These are phyloP conservation scores for Flaveria linearis DNA, from an alignment of 129 eudicot genomes.

Conservation along the genomic window DNA sequence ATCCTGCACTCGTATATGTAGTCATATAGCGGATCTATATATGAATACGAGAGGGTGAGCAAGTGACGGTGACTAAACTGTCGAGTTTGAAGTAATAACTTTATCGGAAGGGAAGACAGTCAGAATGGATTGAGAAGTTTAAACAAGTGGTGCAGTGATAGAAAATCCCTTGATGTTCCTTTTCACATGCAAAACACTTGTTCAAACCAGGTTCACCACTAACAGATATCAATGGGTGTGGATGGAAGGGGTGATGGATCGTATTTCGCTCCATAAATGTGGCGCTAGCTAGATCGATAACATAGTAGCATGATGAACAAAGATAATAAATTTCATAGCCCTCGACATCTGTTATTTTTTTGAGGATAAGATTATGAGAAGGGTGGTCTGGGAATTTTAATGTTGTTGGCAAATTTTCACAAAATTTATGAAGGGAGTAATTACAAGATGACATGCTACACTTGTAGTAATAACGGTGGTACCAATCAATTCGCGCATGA, in stretches of 20 bases:
- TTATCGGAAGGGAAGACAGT: slow-evolving; percentile 12
- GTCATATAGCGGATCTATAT: background rate
- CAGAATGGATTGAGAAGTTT: slow-evolving; percentile 4
- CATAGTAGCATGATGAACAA: background rate
- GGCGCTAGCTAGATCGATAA: background rate
- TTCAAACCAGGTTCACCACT: background rate
- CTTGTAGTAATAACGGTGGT: slow-evolving; percentile 19
- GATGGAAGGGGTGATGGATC: background rate
- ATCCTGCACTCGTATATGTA: background rate
- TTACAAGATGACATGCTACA: background rate
- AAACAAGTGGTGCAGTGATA: slow-evolving; percentile 11
- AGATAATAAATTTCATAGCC: background rate
- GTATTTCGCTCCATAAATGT: background rate
- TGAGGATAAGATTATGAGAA: slow-evolving; percentile 3
- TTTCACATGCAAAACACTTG: background rate
- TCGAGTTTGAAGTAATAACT: background rate
- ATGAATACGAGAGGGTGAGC: background rate
- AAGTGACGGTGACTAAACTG: background rate
- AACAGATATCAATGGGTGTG: background rate
- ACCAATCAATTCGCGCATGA: background rate
- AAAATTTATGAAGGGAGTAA: slow-evolving; percentile 1
- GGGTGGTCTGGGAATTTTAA: background rate
- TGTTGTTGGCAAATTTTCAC: background rate
- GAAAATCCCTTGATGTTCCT: background rate
- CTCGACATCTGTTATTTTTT: background rate